A percentile compares a stretch with the other conserved stretches of the same genome.
These are phyloP conservation scores for maize (Zea mays) DNA, from an alignment of 176 grass and related monocot genomes.

Conservation along the genomic window DNA sequence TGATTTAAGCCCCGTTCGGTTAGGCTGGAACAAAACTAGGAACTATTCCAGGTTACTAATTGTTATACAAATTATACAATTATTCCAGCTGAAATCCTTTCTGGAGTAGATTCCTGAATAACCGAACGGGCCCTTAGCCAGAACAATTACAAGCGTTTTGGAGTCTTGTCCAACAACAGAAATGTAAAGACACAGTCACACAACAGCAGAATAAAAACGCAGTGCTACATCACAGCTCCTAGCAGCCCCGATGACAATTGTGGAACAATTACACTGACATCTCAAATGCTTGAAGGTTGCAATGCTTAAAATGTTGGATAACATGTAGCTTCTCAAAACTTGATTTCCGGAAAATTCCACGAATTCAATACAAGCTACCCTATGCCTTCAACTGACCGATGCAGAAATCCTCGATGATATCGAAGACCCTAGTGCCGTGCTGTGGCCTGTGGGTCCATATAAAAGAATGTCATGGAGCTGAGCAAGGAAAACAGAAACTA, in stretches of 20 bases:
- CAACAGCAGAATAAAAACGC: no score
- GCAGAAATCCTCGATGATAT: constrained; percentile 87
- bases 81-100: no score
- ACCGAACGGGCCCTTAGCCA: background rate
- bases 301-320: background rate
- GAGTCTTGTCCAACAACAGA: background rate
- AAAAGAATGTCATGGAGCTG: constrained; percentile 21
- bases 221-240: constrained; percentile 9
- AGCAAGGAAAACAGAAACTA: background rate
- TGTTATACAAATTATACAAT: no score
- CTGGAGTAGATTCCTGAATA: no score
- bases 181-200: background rate
- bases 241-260: background rate
- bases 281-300: background rate
- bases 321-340: background rate
- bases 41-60: no score
- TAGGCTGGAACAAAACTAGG: no score
- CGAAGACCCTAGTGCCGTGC: constrained; percentile 74
- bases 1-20: no score
- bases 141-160: background rate
- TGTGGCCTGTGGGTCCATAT: constrained; percentile 60
- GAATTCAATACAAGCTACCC: background rate
- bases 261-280: background rate
- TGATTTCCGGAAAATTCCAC: background rate
- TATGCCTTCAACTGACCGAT: constrained; percentile 62